These are phyloP conservation scores for Colletotrichum trifolii DNA, from an alignment of 2,329 filamentous ascomycete species.

Conservation along the genomic window DNA sequence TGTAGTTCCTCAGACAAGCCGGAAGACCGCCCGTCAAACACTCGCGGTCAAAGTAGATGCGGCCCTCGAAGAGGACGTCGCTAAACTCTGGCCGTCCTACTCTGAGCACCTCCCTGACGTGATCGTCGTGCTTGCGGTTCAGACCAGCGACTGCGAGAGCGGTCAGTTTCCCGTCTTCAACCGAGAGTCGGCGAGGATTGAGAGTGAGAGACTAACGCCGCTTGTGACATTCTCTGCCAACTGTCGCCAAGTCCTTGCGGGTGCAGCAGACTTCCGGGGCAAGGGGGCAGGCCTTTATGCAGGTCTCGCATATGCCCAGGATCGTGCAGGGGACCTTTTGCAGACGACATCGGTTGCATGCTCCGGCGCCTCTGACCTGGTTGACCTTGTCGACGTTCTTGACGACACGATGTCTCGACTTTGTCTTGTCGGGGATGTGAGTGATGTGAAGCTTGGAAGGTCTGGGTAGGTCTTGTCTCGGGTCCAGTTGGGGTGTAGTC, in stretches of 20 bases:
- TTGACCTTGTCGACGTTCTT: constrained; percentile 25
- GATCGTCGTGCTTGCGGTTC: background rate
- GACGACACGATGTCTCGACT: constrained; percentile 4
- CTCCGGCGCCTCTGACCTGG: constrained; percentile 23
- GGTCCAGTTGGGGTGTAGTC: constrained; percentile 9
- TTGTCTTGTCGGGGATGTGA: constrained; percentile 12
- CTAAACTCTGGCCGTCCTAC: background rate
- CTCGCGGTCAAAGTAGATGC: constrained; percentile 1
- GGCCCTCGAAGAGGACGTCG: constrained; percentile 1
- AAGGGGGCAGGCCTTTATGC: constrained; percentile 13
- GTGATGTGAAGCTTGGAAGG: constrained; percentile 12
- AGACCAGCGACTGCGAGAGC: background rate
- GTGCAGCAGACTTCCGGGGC: constrained; percentile 12
- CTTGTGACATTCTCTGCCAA: constrained; percentile 10
- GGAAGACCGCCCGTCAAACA: background rate
- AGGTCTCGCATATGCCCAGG: constrained; percentile 9
- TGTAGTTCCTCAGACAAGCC: constrained; percentile 6
- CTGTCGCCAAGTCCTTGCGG: constrained; percentile 7
- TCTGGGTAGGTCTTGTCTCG: constrained; percentile 14
- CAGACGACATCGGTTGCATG: constrained; percentile 29
- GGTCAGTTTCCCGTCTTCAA: background rate
- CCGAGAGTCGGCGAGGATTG: background rate
- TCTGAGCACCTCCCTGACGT: background rate
- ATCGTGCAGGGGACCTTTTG: constrained; percentile 23
- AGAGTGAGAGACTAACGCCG: constrained; percentile 16